Base-by-base conservation (phyloP, 2,329 filamentous ascomycete genomes). In the Fusarium humuli region DNA sequence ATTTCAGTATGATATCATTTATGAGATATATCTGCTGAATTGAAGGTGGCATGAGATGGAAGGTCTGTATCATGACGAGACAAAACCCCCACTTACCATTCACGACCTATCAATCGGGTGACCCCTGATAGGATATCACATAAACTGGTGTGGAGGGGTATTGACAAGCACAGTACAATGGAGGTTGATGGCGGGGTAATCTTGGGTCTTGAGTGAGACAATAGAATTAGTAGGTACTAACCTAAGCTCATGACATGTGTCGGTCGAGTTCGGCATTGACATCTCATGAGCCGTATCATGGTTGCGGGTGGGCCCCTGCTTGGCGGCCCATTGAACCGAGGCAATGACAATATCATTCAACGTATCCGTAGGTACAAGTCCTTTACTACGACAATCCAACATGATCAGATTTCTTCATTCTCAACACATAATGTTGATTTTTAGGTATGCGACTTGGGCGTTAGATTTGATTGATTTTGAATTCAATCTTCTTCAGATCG, bases 211-310 rank as follows among this genome's bases (percentile, higher is more conserved):
- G 30, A 3, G 13, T 32, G 30, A 32, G 34, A 37, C 34, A 37
- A 37, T n/a, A 37, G 34, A 37, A 37, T 37, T 11, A 10, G 29
- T 27, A 27, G 25, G 25, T 27, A 29, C n/a, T n/a, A n/a, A n/a
- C 10, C 1, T 23, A 41, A 61, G 47, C 61, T 65, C 55, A 67
- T 66, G 63, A 61, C 40, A 61, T 27, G n/a, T 41, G 13, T 25
- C 34, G n/a, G 41, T 27, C 13, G 23, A 67, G 53, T 63, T 63
- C 59, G 57, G 66, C 68, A 69, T 60, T 52, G 47, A 56, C 25
- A 57, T 57, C 62, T 67, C 55, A 70, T 62, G 69, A 70, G 70
- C 70, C 61, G 68, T 71, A 60, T 57, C 61, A 42, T 52, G 54
- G 59, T 40, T 46, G 49, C 23, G 57, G 57, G 29, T 48, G 49